phyloP scores from a whole-genome alignment of 805 yeast species.

The Pichia gijzeniarum region DNA sequence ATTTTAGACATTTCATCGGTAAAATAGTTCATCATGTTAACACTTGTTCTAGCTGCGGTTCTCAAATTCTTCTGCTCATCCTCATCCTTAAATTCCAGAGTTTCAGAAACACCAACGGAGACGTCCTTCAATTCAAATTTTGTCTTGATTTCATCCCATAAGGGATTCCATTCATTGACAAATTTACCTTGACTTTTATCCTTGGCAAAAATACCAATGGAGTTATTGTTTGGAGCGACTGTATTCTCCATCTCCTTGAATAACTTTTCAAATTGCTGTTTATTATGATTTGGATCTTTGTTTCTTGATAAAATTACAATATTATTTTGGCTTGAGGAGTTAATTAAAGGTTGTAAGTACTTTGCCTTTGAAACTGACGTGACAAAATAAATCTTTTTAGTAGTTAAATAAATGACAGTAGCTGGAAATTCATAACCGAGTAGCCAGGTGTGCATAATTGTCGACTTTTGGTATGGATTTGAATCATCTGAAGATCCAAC shows the following conservation, averaged over 20 bases:
- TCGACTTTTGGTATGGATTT: conserved; percentile 83
- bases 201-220: conserved; percentile 63
- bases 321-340: conserved; percentile 29
- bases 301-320: conserved; percentile 63
- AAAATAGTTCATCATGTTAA: conserved; percentile 72
- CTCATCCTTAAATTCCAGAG: conserved; percentile 71
- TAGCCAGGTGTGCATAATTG: conserved; percentile 84
- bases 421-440: conserved; percentile 96
- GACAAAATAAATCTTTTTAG: conserved; percentile 53
- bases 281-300: conserved; percentile 75
- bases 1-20: conserved; percentile 82
- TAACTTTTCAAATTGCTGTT: conserved; percentile 54
- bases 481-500: conserved; percentile 85
- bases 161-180: conserved; percentile 68
- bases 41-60: conserved; percentile 71
- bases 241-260: conserved; percentile 38
- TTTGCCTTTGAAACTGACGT: conserved; percentile 84
- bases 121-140: conserved; percentile 47
- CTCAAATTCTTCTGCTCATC: conserved; percentile 62
- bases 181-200: conserved; percentile 82
- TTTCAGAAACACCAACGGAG: conserved; percentile 44
- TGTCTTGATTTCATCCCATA: conserved; percentile 27
- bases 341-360: conserved; percentile 55
- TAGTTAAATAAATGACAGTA: conserved; percentile 63
- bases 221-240: conserved; percentile 30